Evolutionary conservation across 2,329 filamentous ascomycete species (phyloP).

Genomic region (Verruconis gallopava): DNA sequence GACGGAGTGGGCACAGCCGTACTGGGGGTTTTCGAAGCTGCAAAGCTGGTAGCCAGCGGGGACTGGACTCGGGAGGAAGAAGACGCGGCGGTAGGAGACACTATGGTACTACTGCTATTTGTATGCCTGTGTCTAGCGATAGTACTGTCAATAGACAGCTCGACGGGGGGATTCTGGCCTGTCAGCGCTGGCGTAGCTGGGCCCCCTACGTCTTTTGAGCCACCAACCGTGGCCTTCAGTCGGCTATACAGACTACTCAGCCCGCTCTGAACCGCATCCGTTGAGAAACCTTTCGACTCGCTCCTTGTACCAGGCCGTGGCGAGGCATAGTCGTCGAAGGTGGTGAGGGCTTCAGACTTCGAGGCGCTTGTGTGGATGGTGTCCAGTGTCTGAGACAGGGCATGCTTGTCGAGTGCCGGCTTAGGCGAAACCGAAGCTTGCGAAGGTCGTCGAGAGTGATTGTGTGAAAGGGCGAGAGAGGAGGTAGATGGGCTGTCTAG

Average conservation of each 20-base stretch:
- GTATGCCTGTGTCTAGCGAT: constrained; percentile 6
- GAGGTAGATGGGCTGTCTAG: constrained; percentile 6
- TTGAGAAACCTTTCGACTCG: constrained; percentile 56
- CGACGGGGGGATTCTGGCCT: constrained; percentile 19
- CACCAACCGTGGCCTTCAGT: constrained; percentile 70
- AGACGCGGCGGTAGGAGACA: constrained; percentile 24
- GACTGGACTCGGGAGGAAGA: constrained; percentile 24
- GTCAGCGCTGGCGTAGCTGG: constrained; percentile 11
- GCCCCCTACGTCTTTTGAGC: constrained; percentile 39
- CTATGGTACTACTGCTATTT: constrained; percentile 14
- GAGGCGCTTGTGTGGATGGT: constrained; percentile 84
- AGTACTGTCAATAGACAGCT: constrained; percentile 16
- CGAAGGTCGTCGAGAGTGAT: constrained; percentile 7
- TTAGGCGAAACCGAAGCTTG: constrained; percentile 2
- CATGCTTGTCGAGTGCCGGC: constrained; percentile 49
- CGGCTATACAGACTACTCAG: constrained; percentile 81
- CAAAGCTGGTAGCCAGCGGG: constrained; percentile 23
- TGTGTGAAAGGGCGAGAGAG: background rate
- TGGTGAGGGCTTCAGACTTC: constrained; percentile 71
- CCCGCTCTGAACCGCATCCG: constrained; percentile 70
- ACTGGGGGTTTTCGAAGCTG: constrained; percentile 4
- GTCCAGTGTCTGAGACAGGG: constrained; percentile 65
- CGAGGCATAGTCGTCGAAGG: constrained; percentile 82
- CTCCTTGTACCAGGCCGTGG: constrained; percentile 43
- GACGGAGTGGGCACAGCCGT: background rate